Evolutionary conservation across 148 eudicot genomes (phyloP), one percentile per base, ranked within the genome.

Genomic region (Heliamphora exappendiculata): DNA sequence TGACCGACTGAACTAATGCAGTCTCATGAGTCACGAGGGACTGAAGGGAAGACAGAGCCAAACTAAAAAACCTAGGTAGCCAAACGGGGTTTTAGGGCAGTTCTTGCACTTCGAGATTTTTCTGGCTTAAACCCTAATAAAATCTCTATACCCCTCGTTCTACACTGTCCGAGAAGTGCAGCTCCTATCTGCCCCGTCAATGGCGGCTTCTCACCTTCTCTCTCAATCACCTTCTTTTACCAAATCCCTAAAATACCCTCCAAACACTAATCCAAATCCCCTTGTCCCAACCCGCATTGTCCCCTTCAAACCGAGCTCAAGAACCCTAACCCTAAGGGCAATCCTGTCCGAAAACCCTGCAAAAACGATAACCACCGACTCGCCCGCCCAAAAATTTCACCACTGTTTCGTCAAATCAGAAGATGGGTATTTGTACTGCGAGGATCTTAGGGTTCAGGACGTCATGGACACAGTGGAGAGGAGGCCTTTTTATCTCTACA

Each of bases 351-450:
- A 79, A 75, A 80, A 45, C 78, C 81, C 79, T 19, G 3, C 79
- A 49, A 44, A 80, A 78, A 80, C 83, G 19, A 14, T 63, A 17
- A 57, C 78, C 70, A 16, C 60, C 12, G 72, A 65, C 17, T 12
- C 47, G 33, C 29, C 31, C 19, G 7, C 36, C 75, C 73, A 31
- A 11, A 53, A 57, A 51, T 84, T 89, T 65, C 57, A 81, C 58
- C 90, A 89, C 47, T 87, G 89, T 78, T 95, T 91, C 73, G 53
- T 79, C 26, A 92, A 92, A 83, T 51, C 62, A 3, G 88, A 83
- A 36, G 97, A 95, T 88, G 98, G 97, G 64, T 89, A 78, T 76
- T 86, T 95, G 88, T 92, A 88, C 39, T 91, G 94, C 75, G 98
- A 92, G 83, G 93, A 87, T n/a, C 58, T 84, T 72, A 89, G 85